These are phyloP conservation scores for Nannochloris sp. DNA, from an alignment of 139 green algal genomes.

Conservation along the genomic window DNA sequence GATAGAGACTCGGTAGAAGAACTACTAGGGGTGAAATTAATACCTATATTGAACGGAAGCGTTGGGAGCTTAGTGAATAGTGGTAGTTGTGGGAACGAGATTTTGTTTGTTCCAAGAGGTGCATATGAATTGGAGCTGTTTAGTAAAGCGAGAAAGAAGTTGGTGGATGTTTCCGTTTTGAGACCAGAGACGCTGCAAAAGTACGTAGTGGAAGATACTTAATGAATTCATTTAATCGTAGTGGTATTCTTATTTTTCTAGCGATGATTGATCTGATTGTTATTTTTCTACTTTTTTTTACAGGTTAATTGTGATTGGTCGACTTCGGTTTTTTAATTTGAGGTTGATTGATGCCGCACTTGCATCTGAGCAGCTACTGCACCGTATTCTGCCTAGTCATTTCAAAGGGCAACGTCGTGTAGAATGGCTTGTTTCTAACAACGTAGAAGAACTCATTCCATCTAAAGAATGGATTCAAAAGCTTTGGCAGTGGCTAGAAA, in stretches of 20 bases:
- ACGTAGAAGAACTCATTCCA: background rate
- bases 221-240: too few relatives aligned
- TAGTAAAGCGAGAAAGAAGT: background rate
- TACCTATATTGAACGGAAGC: slow-evolving; percentile 42
- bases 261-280: background rate
- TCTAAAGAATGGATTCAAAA: background rate
- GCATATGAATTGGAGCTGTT: background rate
- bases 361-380: background rate
- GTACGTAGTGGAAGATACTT: too few relatives aligned
- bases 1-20: slow-evolving; percentile 10
- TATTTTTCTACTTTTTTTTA: background rate
- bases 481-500: background rate
- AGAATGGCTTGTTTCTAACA: background rate
- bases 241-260: background rate
- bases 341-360: background rate
- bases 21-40: slow-evolving; percentile 43
- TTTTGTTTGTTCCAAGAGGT: background rate
- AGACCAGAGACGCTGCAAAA: background rate
- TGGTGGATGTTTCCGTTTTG: background rate
- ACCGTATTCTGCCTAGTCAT: background rate
- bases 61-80: too few relatives aligned
- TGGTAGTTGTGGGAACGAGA: background rate
- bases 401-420: background rate
- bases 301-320: background rate
- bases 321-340: background rate